These are phyloP conservation scores for Xanthoceras sorbifolium DNA, from an alignment of 345 rosid genomes.

Conservation along the genomic window DNA sequence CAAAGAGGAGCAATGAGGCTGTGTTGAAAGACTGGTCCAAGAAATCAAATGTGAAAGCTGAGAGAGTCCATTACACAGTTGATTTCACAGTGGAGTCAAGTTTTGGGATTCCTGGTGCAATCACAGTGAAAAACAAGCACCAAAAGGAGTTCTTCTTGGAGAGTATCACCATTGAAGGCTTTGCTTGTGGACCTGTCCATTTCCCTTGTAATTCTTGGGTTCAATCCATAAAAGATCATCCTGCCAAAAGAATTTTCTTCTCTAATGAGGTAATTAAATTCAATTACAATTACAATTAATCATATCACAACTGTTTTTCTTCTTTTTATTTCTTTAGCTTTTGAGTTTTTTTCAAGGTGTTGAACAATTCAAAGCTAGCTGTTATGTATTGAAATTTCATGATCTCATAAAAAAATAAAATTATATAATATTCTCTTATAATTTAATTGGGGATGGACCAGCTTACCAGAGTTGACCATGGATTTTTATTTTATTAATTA, in stretches of 20 bases:
- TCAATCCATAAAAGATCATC: slow-evolving; percentile 68
- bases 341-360: slow-evolving; percentile 17
- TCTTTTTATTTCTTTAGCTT: not conserved
- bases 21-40: slow-evolving; percentile 82
- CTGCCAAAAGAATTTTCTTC: slow-evolving; percentile 74
- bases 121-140: slow-evolving; percentile 81
- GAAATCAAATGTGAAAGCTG: slow-evolving; percentile 72
- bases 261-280: slow-evolving; percentile 81
- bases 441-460: slow-evolving; percentile 2
- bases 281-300: no score
- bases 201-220: slow-evolving; percentile 98
- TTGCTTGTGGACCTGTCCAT: slow-evolving; percentile 79
- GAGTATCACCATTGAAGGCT: slow-evolving; percentile 83
- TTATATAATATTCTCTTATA: not conserved
- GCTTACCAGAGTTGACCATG: not conserved
- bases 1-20: slow-evolving; percentile 80
- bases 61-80: slow-evolving; percentile 83
- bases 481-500: no score
- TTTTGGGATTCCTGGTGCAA: slow-evolving; percentile 89
- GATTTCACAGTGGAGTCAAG: slow-evolving; percentile 72
- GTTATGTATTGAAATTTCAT: not conserved
- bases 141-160: slow-evolving; percentile 89
- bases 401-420: no score
- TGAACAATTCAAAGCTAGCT: slow-evolving; percentile 34
- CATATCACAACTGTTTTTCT: not conserved